phyloP scores from a whole-genome alignment of 1,284 basidiomycete genomes.

The Chiua sp. region DNA sequence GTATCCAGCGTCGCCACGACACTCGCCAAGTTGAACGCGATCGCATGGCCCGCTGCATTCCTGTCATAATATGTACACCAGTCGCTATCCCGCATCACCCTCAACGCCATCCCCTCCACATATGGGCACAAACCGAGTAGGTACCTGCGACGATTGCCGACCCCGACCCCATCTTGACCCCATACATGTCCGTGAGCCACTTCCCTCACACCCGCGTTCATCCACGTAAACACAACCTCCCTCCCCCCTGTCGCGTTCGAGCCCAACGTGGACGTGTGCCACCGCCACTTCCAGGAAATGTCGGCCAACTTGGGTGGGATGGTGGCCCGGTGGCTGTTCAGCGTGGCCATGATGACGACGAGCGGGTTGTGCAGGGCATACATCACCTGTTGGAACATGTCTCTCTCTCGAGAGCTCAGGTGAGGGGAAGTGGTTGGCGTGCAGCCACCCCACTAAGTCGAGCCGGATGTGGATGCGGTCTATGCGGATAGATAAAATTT shows the following conservation, averaged over 20 bases:
- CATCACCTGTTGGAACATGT: constrained; percentile 84
- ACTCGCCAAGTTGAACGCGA: constrained; percentile 60
- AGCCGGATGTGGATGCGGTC: not conserved
- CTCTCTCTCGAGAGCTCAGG: constrained; percentile 74
- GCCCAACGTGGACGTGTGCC: constrained; percentile 36
- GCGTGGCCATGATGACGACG: constrained; percentile 74
- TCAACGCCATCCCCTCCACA: too few relatives aligned
- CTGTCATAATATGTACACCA: constrained; percentile 74
- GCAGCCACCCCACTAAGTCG: constrained; percentile 58
- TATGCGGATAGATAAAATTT: too few relatives aligned
- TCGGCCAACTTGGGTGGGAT: constrained; percentile 56
- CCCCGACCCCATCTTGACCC: constrained; percentile 52
- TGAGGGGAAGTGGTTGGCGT: constrained; percentile 71
- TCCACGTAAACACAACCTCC: constrained; percentile 85
- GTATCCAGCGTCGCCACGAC: constrained; percentile 78
- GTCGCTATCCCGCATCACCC: constrained; percentile 38
- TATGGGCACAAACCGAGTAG: constrained; percentile 21
- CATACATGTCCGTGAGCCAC: constrained; percentile 92
- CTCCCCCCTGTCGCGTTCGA: too few relatives aligned
- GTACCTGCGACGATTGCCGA: too few relatives aligned
- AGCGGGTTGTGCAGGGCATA: constrained; percentile 72
- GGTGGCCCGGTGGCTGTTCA: constrained; percentile 41
- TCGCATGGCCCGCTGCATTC: constrained; percentile 54
- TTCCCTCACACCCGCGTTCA: constrained; percentile 81
- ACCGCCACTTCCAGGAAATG: constrained; percentile 70